Evolutionary conservation across 1,139 yeast species (phyloP).

Genomic region (Yamadazyma conglobata): DNA sequence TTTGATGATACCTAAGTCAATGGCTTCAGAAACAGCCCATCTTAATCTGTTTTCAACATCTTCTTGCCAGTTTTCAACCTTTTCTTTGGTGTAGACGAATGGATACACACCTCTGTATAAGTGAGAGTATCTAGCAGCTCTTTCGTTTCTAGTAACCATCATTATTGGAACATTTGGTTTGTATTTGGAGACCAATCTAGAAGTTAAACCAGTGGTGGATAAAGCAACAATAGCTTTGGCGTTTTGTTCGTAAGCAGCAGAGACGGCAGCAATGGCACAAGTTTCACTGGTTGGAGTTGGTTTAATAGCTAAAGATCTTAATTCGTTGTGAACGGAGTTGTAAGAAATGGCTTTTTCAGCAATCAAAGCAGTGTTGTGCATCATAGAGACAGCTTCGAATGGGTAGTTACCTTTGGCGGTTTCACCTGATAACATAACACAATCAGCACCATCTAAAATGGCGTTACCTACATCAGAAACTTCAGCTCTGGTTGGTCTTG

Average conservation of each 20-base stretch:
- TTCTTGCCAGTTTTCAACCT: conserved; percentile 86
- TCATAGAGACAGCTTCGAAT: conserved; percentile 93
- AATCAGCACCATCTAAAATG: conserved; percentile 98
- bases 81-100: conserved; percentile 69
- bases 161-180: conserved; percentile 97
- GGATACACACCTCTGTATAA: conserved; percentile 99
- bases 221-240: conserved; percentile 97
- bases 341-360: conserved; percentile 98
- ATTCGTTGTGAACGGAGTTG: conserved; percentile 80
- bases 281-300: conserved; percentile 97
- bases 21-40: conserved; percentile 91
- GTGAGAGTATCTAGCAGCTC: conserved; percentile 93
- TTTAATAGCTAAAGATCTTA: conserved; percentile 78
- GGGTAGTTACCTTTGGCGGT: conserved; percentile 99
- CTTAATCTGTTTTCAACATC: conserved; percentile 95
- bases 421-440: conserved; percentile 99
- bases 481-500: conserved; percentile 99
- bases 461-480: conserved; percentile 99
- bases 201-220: conserved; percentile 92
- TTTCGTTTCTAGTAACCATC: conserved; percentile 95
- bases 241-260: conserved; percentile 92
- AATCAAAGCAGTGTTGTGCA: conserved; percentile 95
- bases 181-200: conserved; percentile 95
- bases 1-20: conserved; percentile 77
- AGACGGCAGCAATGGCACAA: conserved; percentile 94